Base-by-base conservation (phyloP, 2,329 filamentous ascomycete genomes). In the Arthrinium puccinioides region DNA sequence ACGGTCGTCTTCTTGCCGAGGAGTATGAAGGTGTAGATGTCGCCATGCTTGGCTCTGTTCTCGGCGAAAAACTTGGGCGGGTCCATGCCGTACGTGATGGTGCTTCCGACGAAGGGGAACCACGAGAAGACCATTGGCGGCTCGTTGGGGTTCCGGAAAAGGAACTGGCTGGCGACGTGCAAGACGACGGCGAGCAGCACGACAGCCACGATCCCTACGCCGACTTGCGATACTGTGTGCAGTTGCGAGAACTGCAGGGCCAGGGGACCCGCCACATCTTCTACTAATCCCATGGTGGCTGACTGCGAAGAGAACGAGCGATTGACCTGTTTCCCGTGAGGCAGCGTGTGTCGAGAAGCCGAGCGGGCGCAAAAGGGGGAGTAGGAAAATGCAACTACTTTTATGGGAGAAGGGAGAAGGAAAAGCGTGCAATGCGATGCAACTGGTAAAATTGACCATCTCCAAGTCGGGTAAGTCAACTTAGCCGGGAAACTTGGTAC, bases 61-160 rank as follows among this genome's bases (percentile, higher is more conserved):
- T 71, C 79, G 75, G 51, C 71, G 69, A 96, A 95, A 74, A 96
- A 97, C 36, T 70, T 72, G 55, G 87, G 89, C 13, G 90, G 90
- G 55, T 97, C 87, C 64, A 96, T 96, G 61, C 90, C 90, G 66
- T 97, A 98, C 30, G 79, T 85, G 52, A 97, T 71, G 42, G 92
- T 96, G 68, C 83, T 96, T 46, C 90, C 90, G 53, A 98, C 73
- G 49, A 94, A 64, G 41, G 85, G 86, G 54, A 90, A 72, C 76
- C 77, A 85, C 61, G 87, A 83, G 61, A 89, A 90, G 44, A 90
- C 84, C 40, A 89, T 51, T 1, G 85, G 85, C 21, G 85, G 85
- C 59, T 88, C 84, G 58, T 88, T 84, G 36, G 83, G 76, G 51
- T 88, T 90, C 66, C 78, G 85, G 67, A 87, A 79, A 44, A 96